Evolutionary conservation across 2,329 filamentous ascomycete genomes (phyloP).

Genomic region (Cladosporium sp.): DNA sequence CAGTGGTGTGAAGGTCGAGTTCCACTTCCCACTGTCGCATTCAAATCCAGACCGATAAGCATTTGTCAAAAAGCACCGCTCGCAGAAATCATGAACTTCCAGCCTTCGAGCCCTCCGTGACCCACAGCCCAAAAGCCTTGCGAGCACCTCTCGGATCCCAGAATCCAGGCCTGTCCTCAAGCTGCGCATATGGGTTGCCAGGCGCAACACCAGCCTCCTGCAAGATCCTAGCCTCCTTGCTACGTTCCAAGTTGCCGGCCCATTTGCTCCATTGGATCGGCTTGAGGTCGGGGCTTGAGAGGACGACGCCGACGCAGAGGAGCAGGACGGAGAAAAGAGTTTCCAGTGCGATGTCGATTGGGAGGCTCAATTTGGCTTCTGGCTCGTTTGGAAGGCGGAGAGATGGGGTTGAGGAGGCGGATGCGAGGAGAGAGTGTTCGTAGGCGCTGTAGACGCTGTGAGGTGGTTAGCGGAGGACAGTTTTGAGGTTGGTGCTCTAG

Average conservation of each 20-base stretch:
- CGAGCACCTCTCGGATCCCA: slow-evolving; percentile 78
- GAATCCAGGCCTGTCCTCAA: slow-evolving; percentile 83
- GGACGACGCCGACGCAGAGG: slow-evolving; percentile 81
- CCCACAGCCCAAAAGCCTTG: slow-evolving; percentile 78
- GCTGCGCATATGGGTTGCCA: slow-evolving; percentile 75
- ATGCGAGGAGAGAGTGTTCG: slow-evolving; percentile 76
- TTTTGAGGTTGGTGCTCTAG: neutral
- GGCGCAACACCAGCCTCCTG: slow-evolving; percentile 69
- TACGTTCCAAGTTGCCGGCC: slow-evolving; percentile 78
- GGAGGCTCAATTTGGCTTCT: slow-evolving; percentile 54
- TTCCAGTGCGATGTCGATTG: slow-evolving; percentile 85
- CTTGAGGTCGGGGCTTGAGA: slow-evolving; percentile 74
- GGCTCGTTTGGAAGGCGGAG: slow-evolving; percentile 35
- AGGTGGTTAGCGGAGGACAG: slow-evolving; percentile 27
- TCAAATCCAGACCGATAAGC: neutral
- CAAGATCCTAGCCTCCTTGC: slow-evolving; percentile 57
- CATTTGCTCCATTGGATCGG: slow-evolving; percentile 83
- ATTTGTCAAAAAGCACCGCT: neutral
- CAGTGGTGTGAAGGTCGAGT: neutral
- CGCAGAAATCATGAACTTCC: neutral
- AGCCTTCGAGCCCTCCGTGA: slow-evolving; percentile 43
- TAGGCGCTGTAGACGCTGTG: slow-evolving; percentile 91
- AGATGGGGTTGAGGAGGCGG: slow-evolving; percentile 46
- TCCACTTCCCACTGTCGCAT: neutral
- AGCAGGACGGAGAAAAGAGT: slow-evolving; percentile 76